These are phyloP conservation scores for Lipomyces starkeyi DNA, from an alignment of 805 yeast species.

Conservation along the genomic window DNA sequence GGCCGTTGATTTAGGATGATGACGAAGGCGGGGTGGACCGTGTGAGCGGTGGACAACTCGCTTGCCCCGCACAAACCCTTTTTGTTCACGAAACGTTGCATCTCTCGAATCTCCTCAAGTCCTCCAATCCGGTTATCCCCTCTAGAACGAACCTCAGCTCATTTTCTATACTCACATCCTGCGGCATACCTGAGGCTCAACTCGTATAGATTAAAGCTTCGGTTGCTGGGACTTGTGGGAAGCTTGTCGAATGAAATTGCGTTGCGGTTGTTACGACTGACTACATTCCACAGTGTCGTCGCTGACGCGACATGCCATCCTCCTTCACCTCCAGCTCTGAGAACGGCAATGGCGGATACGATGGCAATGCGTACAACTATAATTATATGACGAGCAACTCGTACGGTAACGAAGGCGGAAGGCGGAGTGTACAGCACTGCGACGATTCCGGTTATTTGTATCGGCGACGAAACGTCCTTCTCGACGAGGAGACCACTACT, in stretches of 20 bases:
- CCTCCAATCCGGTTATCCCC: neutral
- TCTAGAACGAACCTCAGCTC: neutral
- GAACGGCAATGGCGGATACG: neutral
- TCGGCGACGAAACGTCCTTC: neutral
- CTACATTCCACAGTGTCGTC: neutral
- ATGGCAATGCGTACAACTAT: neutral
- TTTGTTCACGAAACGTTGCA: neutral
- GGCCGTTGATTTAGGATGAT: neutral
- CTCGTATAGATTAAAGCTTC: neutral
- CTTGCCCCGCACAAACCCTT: neutral
- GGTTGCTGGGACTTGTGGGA: neutral
- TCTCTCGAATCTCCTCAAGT: neutral
- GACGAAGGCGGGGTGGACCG: neutral
- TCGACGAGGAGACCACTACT: slow-evolving; percentile 2
- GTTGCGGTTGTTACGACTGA: neutral
- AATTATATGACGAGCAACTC: neutral
- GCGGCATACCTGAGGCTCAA: neutral
- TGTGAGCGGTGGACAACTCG: neutral
- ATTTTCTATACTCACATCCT: neutral
- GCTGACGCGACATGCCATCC: slow-evolving; percentile 2
- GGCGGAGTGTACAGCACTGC: neutral
- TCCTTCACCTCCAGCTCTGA: slow-evolving; percentile 2
- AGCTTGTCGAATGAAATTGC: neutral
- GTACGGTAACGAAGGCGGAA: neutral
- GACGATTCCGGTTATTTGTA: neutral